Conservation (phyloP, 495 filamentous ascomycete species). For the Lindgomyces ingoldianus region DNA sequence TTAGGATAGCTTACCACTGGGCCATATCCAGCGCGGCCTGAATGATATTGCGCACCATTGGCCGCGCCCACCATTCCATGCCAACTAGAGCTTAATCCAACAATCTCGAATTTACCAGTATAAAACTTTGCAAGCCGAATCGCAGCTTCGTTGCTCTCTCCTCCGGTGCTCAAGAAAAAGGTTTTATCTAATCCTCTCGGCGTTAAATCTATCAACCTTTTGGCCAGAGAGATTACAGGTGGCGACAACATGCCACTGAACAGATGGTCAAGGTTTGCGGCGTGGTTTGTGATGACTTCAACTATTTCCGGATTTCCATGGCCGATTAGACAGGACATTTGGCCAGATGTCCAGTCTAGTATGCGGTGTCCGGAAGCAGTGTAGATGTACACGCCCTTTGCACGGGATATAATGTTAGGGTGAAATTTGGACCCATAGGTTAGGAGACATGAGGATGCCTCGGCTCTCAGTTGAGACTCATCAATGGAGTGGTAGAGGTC, state of each 20-base stretch:
- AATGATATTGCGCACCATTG: conserved; percentile 51
- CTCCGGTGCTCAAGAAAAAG: conserved; percentile 57
- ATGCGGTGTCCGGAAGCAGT: conserved; percentile 43
- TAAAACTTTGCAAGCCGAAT: conserved; percentile 59
- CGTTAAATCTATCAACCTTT: conserved; percentile 50
- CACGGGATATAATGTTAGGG: conserved; percentile 33
- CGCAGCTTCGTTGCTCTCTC: conserved; percentile 58
- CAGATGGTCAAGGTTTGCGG: conserved; percentile 55
- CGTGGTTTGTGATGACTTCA: conserved; percentile 48
- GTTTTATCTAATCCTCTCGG: conserved; percentile 54
- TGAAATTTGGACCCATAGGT: conserved; percentile 42
- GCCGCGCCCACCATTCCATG: conserved; percentile 56
- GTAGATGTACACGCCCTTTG: conserved; percentile 31
- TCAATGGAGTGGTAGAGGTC: conserved; percentile 6
- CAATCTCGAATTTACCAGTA: conserved; percentile 60
- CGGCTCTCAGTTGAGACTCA: conserved; percentile 13
- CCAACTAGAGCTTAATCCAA: conserved; percentile 55
- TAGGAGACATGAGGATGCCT: conserved; percentile 20
- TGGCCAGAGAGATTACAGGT: conserved; percentile 53
- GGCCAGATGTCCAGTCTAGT: conserved; percentile 51
- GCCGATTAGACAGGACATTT: conserved; percentile 59
- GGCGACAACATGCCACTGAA: conserved; percentile 57
- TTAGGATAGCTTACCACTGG: conserved; percentile 44
- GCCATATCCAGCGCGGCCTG: conserved; percentile 50
- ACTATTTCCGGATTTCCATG: conserved; percentile 61